Percentiles rank a stretch among this genome's conserved stretches.
These are phyloP conservation scores for Schwanniomyces polymorphus DNA, from an alignment of 805 yeast species.

Conservation along the genomic window DNA sequence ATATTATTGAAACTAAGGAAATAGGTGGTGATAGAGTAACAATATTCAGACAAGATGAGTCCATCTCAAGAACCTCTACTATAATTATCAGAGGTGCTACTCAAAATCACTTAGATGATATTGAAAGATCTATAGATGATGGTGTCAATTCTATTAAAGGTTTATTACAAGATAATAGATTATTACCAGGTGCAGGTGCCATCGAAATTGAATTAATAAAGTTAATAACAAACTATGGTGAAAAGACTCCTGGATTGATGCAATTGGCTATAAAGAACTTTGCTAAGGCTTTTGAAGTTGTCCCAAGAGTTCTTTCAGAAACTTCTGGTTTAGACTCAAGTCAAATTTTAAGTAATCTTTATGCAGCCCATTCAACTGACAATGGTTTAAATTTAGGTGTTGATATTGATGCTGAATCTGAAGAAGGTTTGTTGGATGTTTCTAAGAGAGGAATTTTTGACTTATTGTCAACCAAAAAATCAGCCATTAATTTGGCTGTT, in stretches of 20 bases:
- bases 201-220: conserved; percentile 85
- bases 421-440: conserved; percentile 69
- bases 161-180: conserved; percentile 70
- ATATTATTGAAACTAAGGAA: conserved; percentile 85
- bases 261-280: conserved; percentile 93
- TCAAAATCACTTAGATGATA: conserved; percentile 86
- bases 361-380: conserved; percentile 75
- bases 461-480: conserved; percentile 73
- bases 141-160: conserved; percentile 94
- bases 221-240: conserved; percentile 81
- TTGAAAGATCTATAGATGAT: conserved; percentile 96
- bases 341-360: conserved; percentile 84
- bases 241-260: conserved; percentile 86
- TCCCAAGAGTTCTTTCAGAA: conserved; percentile 91
- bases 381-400: conserved; percentile 58
- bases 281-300: conserved; percentile 92
- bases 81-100: conserved; percentile 96
- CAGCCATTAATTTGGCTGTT: conserved; percentile 90
- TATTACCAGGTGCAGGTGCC: conserved; percentile 96
- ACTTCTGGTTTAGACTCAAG: conserved; percentile 91
- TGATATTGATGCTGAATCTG: conserved; percentile 64
- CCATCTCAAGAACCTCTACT: conserved; percentile 79
- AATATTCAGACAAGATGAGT: conserved; percentile 76
- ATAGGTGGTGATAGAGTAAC: conserved; percentile 98
- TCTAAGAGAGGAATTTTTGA: conserved; percentile 72